These are phyloP conservation scores for Sporothrix pseudoabietina DNA, from an alignment of 2,329 filamentous ascomycete species.

Conservation along the genomic window DNA sequence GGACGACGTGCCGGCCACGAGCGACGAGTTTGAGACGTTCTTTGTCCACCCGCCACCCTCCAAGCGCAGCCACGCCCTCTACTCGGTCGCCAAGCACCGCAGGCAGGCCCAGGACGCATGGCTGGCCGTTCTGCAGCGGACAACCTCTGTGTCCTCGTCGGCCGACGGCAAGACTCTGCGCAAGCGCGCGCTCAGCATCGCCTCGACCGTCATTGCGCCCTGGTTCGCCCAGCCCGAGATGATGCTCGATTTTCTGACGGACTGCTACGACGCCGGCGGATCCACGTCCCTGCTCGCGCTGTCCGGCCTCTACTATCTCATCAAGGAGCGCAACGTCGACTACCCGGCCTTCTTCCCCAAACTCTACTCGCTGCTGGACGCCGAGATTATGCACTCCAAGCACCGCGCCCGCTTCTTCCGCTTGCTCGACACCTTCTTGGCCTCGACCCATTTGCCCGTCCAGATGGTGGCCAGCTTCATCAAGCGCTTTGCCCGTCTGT, in stretches of 20 bases:
- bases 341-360: slow-evolving; percentile 94
- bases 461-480: slow-evolving; percentile 92
- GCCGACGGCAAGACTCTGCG: slow-evolving; percentile 65
- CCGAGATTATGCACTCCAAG: slow-evolving; percentile 86
- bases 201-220: slow-evolving; percentile 77
- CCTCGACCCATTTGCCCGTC: slow-evolving; percentile 88
- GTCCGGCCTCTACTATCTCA: slow-evolving; percentile 92
- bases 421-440: slow-evolving; percentile 84
- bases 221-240: slow-evolving; percentile 89
- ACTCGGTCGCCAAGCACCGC: slow-evolving; percentile 70
- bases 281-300: slow-evolving; percentile 84
- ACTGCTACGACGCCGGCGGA: slow-evolving; percentile 85
- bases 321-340: slow-evolving; percentile 90
- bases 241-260: slow-evolving; percentile 94
- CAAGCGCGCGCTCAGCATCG: slow-evolving; percentile 74
- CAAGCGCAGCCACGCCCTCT: slow-evolving; percentile 67
- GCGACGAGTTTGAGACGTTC: slow-evolving; percentile 68
- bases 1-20: slow-evolving; percentile 68
- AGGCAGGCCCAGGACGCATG: slow-evolving; percentile 83
- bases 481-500: slow-evolving; percentile 83
- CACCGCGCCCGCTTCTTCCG: slow-evolving; percentile 93
- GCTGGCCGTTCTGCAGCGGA: slow-evolving; percentile 72
- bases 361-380: slow-evolving; percentile 88
- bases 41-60: slow-evolving; percentile 63
- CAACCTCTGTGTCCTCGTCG: slow-evolving; percentile 53